Percentiles rank a stretch among this genome's conserved stretches.
These are phyloP conservation scores for Dinochytrium kinnereticum DNA, from an alignment of 371 early-diverging fungal genomes.

Conservation along the genomic window DNA sequence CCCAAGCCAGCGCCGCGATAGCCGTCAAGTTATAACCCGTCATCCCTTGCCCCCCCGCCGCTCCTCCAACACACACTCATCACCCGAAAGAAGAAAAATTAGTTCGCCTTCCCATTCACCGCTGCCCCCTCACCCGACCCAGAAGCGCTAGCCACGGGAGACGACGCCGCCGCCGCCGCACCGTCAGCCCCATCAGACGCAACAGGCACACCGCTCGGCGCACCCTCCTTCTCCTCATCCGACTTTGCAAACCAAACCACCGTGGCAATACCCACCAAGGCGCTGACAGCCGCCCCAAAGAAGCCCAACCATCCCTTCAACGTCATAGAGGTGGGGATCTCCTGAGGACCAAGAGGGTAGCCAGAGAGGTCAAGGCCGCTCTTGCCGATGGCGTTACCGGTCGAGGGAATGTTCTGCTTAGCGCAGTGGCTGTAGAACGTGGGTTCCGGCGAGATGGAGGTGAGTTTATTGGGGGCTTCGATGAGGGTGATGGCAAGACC, in stretches of 20 bases:
- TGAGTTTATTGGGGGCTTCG: conserved; percentile 67
- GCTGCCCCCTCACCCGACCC: conserved; percentile 43
- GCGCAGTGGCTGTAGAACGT: conserved; percentile 59
- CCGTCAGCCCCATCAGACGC: too few species aligned
- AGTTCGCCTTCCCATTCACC: conserved; percentile 36
- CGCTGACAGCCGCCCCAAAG: conserved; percentile 69
- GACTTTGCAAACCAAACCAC: conserved; percentile 71
- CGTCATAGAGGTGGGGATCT: conserved; percentile 63
- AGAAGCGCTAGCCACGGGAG: conserved; percentile 39
- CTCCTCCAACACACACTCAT: too few species aligned
- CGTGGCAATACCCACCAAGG: conserved; percentile 70
- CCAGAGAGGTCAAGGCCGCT: conserved; percentile 54
- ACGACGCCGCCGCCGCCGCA: conserved; percentile 21
- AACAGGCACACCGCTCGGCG: not conserved
- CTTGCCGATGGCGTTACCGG: conserved; percentile 76
- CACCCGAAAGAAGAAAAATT: too few species aligned
- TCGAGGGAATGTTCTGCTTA: conserved; percentile 56
- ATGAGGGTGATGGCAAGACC: conserved; percentile 61
- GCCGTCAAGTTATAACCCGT: too few species aligned
- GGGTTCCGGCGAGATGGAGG: conserved; percentile 48
- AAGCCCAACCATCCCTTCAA: conserved; percentile 71
- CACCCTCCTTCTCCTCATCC: conserved; percentile 20
- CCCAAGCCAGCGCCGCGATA: too few species aligned
- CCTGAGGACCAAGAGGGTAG: conserved; percentile 53
- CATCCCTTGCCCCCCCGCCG: too few species aligned